Percentiles rank a stretch among this genome's conserved stretches.
phyloP scores from a whole-genome alignment of 1,139 yeast genomes.

The Pichia sp. region DNA sequence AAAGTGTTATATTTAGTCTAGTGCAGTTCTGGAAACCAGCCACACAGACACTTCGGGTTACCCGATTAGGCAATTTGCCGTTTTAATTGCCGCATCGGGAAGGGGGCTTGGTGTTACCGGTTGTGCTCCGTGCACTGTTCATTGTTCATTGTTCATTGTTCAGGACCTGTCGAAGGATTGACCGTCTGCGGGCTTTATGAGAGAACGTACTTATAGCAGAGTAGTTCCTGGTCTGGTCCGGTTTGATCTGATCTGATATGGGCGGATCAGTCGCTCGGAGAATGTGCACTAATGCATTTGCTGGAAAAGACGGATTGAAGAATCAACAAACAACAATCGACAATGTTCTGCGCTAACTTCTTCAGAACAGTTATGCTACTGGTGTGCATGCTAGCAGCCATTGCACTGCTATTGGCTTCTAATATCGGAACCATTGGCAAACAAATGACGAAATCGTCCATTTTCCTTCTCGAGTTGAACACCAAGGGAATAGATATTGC shows the following conservation, averaged over 20 bases:
- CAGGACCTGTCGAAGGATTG: too few species aligned
- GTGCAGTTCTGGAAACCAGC: too few species aligned
- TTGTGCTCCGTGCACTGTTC: too few species aligned
- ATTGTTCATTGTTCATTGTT: too few species aligned
- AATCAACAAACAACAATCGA: neutral
- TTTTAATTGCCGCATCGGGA: too few species aligned
- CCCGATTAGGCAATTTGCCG: neutral
- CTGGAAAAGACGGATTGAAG: too few species aligned
- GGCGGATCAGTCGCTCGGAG: too few species aligned
- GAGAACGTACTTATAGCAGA: neutral
- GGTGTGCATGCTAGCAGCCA: conserved; percentile 8
- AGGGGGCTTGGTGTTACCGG: too few species aligned
- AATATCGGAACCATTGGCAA: conserved; percentile 21
- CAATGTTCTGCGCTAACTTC: conserved; percentile 8
- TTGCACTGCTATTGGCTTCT: conserved; percentile 13
- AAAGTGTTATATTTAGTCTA: too few species aligned
- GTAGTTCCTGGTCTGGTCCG: neutral
- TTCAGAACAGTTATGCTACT: conserved; percentile 6
- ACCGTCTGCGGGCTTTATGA: neutral
- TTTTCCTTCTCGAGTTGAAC: conserved; percentile 37
- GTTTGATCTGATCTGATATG: too few species aligned
- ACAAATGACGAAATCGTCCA: conserved; percentile 29
- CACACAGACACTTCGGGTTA: neutral
- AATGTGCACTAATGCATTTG: too few species aligned
- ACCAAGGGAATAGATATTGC: conserved; percentile 24